Base-by-base conservation (phyloP, 2,329 filamentous ascomycete genomes). In the Cladosporium halotolerans region DNA sequence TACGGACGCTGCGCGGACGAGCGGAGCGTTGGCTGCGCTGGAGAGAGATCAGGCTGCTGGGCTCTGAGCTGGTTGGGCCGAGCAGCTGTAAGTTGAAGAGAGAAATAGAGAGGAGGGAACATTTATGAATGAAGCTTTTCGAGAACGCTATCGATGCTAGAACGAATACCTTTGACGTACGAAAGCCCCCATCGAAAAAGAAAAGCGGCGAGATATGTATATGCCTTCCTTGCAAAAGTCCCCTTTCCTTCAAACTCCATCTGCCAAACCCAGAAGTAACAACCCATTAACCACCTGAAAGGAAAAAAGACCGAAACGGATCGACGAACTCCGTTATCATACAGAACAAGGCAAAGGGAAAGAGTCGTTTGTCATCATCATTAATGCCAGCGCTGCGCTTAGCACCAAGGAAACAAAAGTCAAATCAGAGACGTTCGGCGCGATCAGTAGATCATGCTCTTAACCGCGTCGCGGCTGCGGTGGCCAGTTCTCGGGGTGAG, bases 381-480 rank as follows among this genome's bases (percentile, higher is more conserved):
- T 43, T 28, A 28, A 28, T 28, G 23, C 36, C 46, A 16, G 36
- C 38, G 11, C 18, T 11, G 16, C n/a, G 16, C 31, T 36, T 14
- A 46, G n/a, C 31, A 38, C 28, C 32, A 34, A 36, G 14, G 28
- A 36, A 46, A 38, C 4, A 16, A 40, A 39, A 19, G 13, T 42
- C 9, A n/a, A 23, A 18, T n/a, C n/a, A 10, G 13, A 9, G 4
- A 8, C 10, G n/a, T 39, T 28, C 7, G 23, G 39, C 7, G 39
- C 31, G 40, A 44, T 51, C 48, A 68, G 54, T 66, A 69, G 57
- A 70, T 69, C 68, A 70, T 70, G 57, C 67, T 70, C 63, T 69
- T 69, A 14, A 70, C 67, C 13, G 66, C 66, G 52, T 67, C 62
- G 39, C 68, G 56, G 28, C 57, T 57, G 53, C 66, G 59, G 54